Evolutionary conservation across 495 filamentous ascomycete genomes (phyloP).

Genomic region (Penicillium turbatum): DNA sequence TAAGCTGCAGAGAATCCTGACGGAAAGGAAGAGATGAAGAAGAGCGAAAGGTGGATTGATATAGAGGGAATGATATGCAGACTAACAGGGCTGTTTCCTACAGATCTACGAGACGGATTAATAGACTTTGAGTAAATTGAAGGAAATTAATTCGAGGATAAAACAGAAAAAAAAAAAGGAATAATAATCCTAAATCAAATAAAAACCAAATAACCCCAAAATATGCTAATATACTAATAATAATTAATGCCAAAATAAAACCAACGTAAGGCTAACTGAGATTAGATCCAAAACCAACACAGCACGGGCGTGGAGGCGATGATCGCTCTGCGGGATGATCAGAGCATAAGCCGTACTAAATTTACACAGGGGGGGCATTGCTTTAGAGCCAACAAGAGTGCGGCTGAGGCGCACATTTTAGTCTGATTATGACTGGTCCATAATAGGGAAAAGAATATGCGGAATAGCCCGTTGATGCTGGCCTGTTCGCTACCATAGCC

Average conservation of each 20-base stretch:
- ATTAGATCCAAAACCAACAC: slow-evolving; percentile 22
- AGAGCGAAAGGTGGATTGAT: slow-evolving; percentile 29
- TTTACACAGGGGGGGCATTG: slow-evolving; percentile 13
- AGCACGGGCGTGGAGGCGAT: slow-evolving; percentile 28
- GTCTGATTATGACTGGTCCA: slow-evolving; percentile 1
- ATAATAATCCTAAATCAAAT: too few relatives aligned
- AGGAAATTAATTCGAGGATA: slow-evolving; percentile 11
- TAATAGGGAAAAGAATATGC: not conserved
- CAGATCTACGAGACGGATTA: slow-evolving; percentile 25
- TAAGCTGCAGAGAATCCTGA: not conserved
- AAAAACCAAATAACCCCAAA: not conserved
- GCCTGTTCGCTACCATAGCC: not conserved
- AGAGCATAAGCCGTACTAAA: slow-evolving; percentile 23
- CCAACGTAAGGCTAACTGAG: slow-evolving; percentile 14
- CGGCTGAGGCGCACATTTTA: slow-evolving; percentile 24
- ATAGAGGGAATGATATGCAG: slow-evolving; percentile 20
- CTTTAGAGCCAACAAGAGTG: slow-evolving; percentile 9
- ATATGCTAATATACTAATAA: slow-evolving; percentile 7
- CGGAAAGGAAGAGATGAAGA: slow-evolving; percentile 11
- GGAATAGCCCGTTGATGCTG: slow-evolving; percentile 1
- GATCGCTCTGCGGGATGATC: slow-evolving; percentile 31
- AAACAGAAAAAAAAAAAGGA: slow-evolving; percentile 10
- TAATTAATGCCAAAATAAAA: slow-evolving; percentile 17
- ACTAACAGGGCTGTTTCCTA: slow-evolving; percentile 20
- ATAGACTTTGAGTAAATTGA: slow-evolving; percentile 20